phyloP scores from a whole-genome alignment of 768 basidiomycete species.

The Lactarius evosmus region DNA sequence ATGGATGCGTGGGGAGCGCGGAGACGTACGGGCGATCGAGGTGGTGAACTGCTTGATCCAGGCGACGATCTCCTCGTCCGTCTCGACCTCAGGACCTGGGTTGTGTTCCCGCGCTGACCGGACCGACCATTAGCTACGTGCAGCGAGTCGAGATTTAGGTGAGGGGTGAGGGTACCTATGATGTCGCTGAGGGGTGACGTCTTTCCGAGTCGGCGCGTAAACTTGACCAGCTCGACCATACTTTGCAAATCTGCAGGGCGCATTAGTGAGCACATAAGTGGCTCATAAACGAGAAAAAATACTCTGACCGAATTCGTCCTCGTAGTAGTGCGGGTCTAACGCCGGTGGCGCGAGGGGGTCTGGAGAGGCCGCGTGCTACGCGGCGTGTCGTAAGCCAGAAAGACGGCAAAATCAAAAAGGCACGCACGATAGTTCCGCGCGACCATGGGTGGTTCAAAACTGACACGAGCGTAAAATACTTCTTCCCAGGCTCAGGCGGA shows the following conservation, averaged over 20 bases:
- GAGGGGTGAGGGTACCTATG: slow-evolving; percentile 24
- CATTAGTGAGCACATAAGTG: neutral
- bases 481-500: slow-evolving; percentile 39
- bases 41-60: slow-evolving; percentile 11
- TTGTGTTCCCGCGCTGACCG: slow-evolving; percentile 33
- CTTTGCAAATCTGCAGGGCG: slow-evolving; percentile 32
- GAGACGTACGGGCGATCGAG: slow-evolving; percentile 14
- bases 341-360: slow-evolving; percentile 34
- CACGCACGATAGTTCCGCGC: slow-evolving; percentile 47
- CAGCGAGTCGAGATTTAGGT: too few relatives aligned
- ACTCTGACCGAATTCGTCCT: slow-evolving; percentile 34
- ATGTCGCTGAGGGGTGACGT: slow-evolving; percentile 32
- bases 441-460: slow-evolving; percentile 46
- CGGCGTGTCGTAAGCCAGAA: neutral
- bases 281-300: neutral
- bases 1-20: too few relatives aligned
- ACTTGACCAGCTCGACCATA: slow-evolving; percentile 35
- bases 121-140: neutral
- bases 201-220: slow-evolving; percentile 30
- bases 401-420: neutral
- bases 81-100: slow-evolving; percentile 33
- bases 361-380: slow-evolving; percentile 34
- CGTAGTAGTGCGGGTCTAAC: slow-evolving; percentile 37
- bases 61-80: slow-evolving; percentile 33
- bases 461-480: slow-evolving; percentile 40